phyloP scores from a whole-genome alignment of 208 protist genomes.

The Crithidia thermophila region DNA sequence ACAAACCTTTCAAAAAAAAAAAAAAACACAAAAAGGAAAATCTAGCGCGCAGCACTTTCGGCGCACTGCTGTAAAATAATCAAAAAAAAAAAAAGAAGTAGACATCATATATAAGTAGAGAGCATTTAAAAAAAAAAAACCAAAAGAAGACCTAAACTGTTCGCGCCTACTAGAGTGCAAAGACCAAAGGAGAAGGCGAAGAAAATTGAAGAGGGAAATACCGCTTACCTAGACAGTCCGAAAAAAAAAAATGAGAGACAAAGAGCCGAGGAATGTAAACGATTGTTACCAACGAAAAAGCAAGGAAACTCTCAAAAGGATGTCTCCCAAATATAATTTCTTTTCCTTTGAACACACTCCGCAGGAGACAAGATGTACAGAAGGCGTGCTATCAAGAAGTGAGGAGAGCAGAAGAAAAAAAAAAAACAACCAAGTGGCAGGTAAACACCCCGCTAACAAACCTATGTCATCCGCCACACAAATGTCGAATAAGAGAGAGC shows the following conservation, averaged over 20 bases:
- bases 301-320: no score
- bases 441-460: background rate
- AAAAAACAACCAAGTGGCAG: no score
- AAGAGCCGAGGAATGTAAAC: no score
- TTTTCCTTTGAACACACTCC: no score
- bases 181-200: constrained; percentile 4
- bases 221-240: no score
- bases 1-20: background rate
- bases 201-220: background rate
- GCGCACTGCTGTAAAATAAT: background rate
- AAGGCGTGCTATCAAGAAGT: no score
- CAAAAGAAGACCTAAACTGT: background rate
- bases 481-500: background rate
- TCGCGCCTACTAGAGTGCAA: background rate
- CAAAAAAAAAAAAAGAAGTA: background rate
- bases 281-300: no score
- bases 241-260: no score
- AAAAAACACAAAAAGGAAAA: background rate
- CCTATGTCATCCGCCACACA: background rate
- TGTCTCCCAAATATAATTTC: no score
- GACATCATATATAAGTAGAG: background rate
- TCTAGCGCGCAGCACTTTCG: no score
- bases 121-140: constrained; percentile 6
- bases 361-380: no score
- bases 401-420: constrained; percentile 6